Evolutionary conservation across 495 filamentous ascomycete species (phyloP).

Genomic region (Annulohypoxylon moriforme): DNA sequence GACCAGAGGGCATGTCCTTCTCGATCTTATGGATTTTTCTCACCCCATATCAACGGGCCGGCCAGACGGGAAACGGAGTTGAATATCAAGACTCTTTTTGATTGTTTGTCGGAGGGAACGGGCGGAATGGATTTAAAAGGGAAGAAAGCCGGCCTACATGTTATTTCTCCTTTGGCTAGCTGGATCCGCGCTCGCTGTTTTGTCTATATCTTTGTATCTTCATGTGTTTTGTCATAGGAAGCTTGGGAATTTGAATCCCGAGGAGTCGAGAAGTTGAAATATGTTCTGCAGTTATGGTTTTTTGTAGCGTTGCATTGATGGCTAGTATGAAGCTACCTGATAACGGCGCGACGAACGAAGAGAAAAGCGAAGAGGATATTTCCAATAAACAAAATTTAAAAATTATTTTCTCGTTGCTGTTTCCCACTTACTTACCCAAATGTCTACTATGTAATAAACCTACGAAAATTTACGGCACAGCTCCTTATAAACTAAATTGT

Average conservation of each 20-base stretch:
- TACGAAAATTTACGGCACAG: neutral
- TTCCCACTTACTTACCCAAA: too few relatives aligned
- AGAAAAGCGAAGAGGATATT: neutral
- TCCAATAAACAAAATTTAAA: neutral
- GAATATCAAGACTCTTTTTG: constrained; percentile 3
- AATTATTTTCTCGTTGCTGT: neutral
- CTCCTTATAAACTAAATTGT: neutral
- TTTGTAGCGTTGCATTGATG: too few relatives aligned
- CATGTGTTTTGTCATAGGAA: neutral
- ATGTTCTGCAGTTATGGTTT: too few relatives aligned
- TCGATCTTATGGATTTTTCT: constrained; percentile 32
- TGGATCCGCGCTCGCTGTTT: constrained; percentile 28
- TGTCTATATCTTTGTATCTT: constrained; percentile 31
- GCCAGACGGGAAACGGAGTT: constrained; percentile 23
- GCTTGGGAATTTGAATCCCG: neutral
- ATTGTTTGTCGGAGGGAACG: constrained; percentile 3
- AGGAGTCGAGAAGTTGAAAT: neutral
- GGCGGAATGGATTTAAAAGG: neutral
- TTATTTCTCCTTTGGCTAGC: constrained; percentile 9
- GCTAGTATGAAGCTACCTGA: neutral
- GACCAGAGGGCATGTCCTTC: constrained; percentile 16
- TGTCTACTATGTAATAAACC: too few relatives aligned
- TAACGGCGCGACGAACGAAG: neutral
- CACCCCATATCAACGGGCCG: constrained; percentile 16
- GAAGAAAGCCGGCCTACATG: constrained; percentile 7